Percentiles rank a stretch among this genome's conserved stretches.
Evolutionary conservation across 2,329 filamentous ascomycete species (phyloP).

Genomic region (Coleophoma crateriformis): DNA sequence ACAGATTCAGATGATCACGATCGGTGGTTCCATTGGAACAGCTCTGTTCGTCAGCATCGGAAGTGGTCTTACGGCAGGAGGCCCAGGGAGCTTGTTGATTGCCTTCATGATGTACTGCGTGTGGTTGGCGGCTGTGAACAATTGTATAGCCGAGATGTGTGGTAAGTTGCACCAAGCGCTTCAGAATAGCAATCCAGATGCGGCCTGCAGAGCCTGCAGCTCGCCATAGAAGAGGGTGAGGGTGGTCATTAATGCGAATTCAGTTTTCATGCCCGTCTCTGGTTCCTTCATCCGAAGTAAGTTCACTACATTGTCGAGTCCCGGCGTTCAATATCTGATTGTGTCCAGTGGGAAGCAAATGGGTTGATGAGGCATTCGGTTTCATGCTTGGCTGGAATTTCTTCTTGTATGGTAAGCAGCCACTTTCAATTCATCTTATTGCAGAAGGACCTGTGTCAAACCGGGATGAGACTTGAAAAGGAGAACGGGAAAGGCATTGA

Average conservation of each 20-base stretch:
- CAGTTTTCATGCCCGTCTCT: slow-evolving; percentile 45
- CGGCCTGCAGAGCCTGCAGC: too few relatives aligned
- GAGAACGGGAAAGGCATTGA: too few relatives aligned
- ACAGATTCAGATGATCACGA: slow-evolving; percentile 43
- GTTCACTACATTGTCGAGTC: neutral
- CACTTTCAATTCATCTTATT: too few relatives aligned
- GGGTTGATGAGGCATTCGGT: slow-evolving; percentile 47
- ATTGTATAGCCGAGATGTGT: slow-evolving; percentile 44
- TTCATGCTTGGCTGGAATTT: slow-evolving; percentile 52
- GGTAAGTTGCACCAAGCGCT: neutral
- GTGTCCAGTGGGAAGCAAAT: slow-evolving; percentile 37
- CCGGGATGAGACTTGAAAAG: too few relatives aligned
- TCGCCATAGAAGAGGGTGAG: too few relatives aligned
- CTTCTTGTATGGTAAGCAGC: slow-evolving; percentile 45
- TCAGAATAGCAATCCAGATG: too few relatives aligned
- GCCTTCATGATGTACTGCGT: slow-evolving; percentile 37
- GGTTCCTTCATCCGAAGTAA: slow-evolving; percentile 43
- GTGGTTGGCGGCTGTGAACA: slow-evolving; percentile 28
- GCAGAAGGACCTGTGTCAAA: too few relatives aligned
- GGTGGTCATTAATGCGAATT: neutral
- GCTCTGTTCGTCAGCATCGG: slow-evolving; percentile 41
- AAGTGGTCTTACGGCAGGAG: slow-evolving; percentile 31
- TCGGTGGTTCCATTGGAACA: slow-evolving; percentile 41
- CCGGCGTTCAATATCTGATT: neutral
- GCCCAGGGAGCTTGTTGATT: slow-evolving; percentile 33